Conservation (phyloP, 805 yeast genomes). For the Saturnispora gosingensis region DNA sequence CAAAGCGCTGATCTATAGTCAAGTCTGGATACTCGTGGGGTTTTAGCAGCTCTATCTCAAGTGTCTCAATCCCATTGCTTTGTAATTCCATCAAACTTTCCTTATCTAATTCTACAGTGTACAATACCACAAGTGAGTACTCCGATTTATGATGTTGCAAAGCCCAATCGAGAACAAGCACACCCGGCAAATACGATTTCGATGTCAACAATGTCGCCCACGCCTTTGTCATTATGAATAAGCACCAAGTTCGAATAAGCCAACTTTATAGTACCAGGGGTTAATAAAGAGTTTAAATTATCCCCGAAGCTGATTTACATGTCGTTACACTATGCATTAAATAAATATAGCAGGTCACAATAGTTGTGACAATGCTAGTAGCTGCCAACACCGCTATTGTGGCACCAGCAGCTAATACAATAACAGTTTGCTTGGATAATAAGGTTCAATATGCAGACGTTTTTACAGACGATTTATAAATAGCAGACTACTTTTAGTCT, state of each 20-base stretch:
- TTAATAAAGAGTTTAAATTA: neutral
- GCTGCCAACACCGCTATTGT: neutral
- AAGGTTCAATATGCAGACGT: neutral
- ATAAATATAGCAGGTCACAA: no score
- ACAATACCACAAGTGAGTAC: conserved; percentile 44
- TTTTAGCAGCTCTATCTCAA: conserved; percentile 33
- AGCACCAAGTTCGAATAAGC: no score
- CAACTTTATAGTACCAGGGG: neutral
- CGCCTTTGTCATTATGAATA: conserved; percentile 18
- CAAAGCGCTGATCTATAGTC: conserved; percentile 42
- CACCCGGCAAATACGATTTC: conserved; percentile 41
- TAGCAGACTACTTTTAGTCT: neutral
- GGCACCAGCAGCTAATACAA: neutral
- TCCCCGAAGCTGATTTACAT: neutral
- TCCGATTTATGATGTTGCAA: conserved; percentile 34
- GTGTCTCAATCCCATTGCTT: conserved; percentile 32
- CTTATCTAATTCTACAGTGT: conserved; percentile 36
- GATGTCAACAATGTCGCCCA: conserved; percentile 54
- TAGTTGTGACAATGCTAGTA: neutral
- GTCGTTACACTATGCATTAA: neutral
- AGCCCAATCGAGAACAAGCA: conserved; percentile 41
- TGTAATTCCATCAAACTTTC: conserved; percentile 35
- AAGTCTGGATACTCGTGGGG: conserved; percentile 39
- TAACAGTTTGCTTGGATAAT: neutral
- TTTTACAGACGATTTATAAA: neutral